Evolutionary conservation across 345 rosid genomes (phyloP), one percentile per base, ranked within the genome.

Genomic region (Hypericum perforatum): DNA sequence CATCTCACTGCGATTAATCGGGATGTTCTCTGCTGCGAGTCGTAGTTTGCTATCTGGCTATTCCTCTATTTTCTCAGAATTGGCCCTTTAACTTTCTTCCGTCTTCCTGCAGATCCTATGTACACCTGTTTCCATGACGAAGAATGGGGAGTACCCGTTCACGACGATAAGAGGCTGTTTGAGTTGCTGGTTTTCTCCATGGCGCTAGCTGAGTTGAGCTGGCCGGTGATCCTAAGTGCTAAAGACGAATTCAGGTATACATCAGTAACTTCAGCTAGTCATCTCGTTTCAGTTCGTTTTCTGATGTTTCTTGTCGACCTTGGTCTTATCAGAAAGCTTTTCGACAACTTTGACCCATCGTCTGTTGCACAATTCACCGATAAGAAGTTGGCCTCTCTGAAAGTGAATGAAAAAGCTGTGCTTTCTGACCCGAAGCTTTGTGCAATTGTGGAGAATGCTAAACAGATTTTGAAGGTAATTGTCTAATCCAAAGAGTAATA

Each of bases 171-270:
- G 55, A 91, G 74, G 68, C 74, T 91, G 63, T 81, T 91, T 55
- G 98, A 87, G 73, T 71, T 84, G 3, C 92, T 84, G 43, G 95
- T 87, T 8, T 84, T 76, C 72, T 87, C 96, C n/a, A 95, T 81
- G 69, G 95, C 98, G n/a, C 68, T 87, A 56, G 95, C 95, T 47
- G 98, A 91, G 72, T 74, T 82, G 58, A 82, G 84, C 70, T 91
- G 98, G 95, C 89, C 82, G 39, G 68, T 79, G n/a, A 81, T 91
- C 42, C 82, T 91, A 41, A 73, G 52, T 37, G 74, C 70, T 78
- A 76, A 88, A 72, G 77, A 78, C 0, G 45, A 69, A 59, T 84
- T 87, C 70, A 79, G 96, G 98, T 82, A 62, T 45, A 45, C 39
- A 12, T 37, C 52, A 12, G 45, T 49, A 57, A 52, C 5, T 37